These are phyloP conservation scores for Gynandropsis gynandra DNA, from an alignment of 345 rosid species.

Conservation along the genomic window DNA sequence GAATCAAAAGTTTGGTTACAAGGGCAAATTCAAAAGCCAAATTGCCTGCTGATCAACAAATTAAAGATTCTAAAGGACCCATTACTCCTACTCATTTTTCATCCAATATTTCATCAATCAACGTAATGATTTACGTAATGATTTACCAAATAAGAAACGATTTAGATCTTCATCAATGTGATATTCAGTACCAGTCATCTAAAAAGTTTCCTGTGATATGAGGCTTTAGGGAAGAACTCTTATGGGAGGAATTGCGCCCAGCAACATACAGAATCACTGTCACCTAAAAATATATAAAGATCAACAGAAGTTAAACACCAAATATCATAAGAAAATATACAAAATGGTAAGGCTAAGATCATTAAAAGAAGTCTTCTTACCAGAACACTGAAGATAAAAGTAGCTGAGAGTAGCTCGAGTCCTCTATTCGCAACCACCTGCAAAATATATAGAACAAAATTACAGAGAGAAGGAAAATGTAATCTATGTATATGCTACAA, in stretches of 20 bases:
- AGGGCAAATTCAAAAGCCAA: slow-evolving; percentile 2
- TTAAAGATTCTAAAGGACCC: background rate
- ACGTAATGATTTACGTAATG: too few species aligned
- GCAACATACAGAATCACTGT: slow-evolving; percentile 46
- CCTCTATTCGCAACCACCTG: slow-evolving; percentile 83
- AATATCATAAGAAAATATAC: background rate
- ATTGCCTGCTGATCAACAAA: background rate
- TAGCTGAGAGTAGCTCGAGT: slow-evolving; percentile 69
- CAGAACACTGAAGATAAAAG: slow-evolving; percentile 59
- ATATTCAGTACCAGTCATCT: slow-evolving; percentile 61
- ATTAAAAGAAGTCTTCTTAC: slow-evolving; percentile 35
- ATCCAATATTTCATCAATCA: too few species aligned
- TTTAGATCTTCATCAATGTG: background rate
- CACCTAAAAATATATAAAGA: slow-evolving; percentile 35
- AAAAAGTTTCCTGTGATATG: slow-evolving; percentile 60
- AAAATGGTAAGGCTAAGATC: background rate
- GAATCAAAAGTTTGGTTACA: slow-evolving; percentile 12
- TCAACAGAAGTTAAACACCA: slow-evolving; percentile 4
- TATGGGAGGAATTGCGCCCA: slow-evolving; percentile 53
- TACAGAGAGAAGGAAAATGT: background rate
- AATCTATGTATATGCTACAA: background rate
- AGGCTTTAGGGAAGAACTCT: slow-evolving; percentile 70
- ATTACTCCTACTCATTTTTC: too few species aligned
- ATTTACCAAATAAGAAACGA: slow-evolving; percentile 5
- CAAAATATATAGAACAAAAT: slow-evolving; percentile 10